phyloP scores from a whole-genome alignment of 2,329 filamentous ascomycete genomes.

The Calonectria pteridis region DNA sequence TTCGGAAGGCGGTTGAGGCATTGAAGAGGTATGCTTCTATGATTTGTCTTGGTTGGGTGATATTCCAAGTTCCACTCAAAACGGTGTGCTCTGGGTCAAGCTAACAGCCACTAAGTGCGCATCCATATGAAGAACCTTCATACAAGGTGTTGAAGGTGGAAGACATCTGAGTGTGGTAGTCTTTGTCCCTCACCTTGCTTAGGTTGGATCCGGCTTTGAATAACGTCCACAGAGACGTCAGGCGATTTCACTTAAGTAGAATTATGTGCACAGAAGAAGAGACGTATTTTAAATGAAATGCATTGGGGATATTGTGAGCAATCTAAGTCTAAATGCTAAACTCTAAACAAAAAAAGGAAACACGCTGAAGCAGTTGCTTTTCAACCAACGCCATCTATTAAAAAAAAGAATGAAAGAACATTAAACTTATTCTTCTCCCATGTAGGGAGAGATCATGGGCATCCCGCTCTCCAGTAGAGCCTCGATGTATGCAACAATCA shows the following conservation, averaged over 20 bases:
- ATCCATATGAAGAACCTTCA: slow-evolving; percentile 44
- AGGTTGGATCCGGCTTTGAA: not conserved
- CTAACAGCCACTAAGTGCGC: slow-evolving; percentile 41
- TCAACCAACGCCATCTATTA: not conserved
- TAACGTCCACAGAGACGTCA: not conserved
- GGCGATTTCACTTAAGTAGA: not conserved
- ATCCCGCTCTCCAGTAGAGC: not conserved
- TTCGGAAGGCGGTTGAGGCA: slow-evolving; percentile 69
- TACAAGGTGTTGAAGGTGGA: slow-evolving; percentile 43
- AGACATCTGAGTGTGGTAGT: slow-evolving; percentile 34
- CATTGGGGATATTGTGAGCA: not conserved
- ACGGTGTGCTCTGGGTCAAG: not conserved
- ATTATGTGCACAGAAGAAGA: not conserved
- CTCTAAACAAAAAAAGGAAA: not conserved
- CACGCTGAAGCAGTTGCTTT: not conserved
- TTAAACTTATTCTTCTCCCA: not conserved
- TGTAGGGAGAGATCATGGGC: not conserved
- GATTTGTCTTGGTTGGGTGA: fast-evolving
- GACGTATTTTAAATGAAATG: not conserved
- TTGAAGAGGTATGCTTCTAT: slow-evolving; percentile 69
- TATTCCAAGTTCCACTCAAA: not conserved
- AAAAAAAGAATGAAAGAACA: not conserved
- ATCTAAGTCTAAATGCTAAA: not conserved
- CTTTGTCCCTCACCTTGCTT: not conserved
- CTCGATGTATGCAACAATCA: not conserved